Conservation (phyloP, 345 rosid genomes). For the Gossypium rotundifolium region DNA sequence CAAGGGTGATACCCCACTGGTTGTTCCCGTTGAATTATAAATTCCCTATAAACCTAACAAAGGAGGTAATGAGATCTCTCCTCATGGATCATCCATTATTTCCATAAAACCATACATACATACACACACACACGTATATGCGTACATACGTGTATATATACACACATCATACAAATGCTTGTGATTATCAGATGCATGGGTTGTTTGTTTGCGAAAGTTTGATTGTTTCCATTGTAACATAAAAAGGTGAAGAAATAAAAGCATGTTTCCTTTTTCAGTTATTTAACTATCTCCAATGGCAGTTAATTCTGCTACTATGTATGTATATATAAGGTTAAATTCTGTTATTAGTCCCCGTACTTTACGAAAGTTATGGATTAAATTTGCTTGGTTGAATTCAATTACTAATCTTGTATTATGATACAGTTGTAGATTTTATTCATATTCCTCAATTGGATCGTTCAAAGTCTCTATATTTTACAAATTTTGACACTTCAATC, state of each 20-base stretch:
- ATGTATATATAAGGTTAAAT: no score
- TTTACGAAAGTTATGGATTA: no score
- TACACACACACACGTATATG: no score
- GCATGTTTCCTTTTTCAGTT: background rate
- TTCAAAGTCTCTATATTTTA: no score
- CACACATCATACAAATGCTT: background rate
- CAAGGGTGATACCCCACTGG: conserved; percentile 51
- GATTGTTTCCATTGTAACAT: background rate
- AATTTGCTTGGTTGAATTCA: no score
- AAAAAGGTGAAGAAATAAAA: background rate
- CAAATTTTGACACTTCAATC: no score
- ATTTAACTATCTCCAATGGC: background rate
- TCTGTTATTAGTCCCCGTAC: no score
- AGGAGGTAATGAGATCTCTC: background rate
- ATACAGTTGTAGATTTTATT: no score
- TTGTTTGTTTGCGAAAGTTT: background rate
- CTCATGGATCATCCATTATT: background rate
- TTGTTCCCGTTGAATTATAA: conserved; percentile 44
- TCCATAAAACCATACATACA: background rate
- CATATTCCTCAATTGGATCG: no score
- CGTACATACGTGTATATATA: background rate
- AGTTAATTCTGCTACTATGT: background rate
- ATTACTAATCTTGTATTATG: no score
- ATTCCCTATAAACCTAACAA: background rate
- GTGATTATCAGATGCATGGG: conserved; percentile 2